phyloP scores from a whole-genome alignment of 805 yeast genomes.

The Pichia membranifaciens region DNA sequence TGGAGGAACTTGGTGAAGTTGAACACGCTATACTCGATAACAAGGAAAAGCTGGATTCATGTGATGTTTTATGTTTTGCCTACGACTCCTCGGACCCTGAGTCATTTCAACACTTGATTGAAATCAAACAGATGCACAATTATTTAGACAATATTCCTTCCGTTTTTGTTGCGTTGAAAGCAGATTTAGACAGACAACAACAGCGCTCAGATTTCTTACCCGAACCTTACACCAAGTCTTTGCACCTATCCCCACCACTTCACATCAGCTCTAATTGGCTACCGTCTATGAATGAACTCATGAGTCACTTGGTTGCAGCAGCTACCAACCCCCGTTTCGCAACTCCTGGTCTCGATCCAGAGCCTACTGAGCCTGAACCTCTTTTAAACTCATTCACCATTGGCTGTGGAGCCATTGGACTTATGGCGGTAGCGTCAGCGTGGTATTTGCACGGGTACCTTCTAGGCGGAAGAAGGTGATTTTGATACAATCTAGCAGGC shows the following conservation, averaged over 20 bases:
- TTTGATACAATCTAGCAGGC: too few species aligned
- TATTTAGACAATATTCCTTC: conserved; percentile 64
- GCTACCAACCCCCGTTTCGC: conserved; percentile 73
- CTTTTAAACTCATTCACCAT: conserved; percentile 46
- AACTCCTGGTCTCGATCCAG: conserved; percentile 74
- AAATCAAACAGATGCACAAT: conserved; percentile 56
- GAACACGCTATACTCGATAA: conserved; percentile 80
- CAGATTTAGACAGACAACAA: conserved; percentile 93
- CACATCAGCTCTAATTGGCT: conserved; percentile 92
- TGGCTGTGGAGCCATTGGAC: conserved; percentile 65
- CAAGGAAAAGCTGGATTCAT: conserved; percentile 60
- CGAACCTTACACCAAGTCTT: conserved; percentile 67
- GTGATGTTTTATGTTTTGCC: conserved; percentile 85
- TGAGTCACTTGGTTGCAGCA: conserved; percentile 82
- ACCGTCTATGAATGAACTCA: conserved; percentile 75
- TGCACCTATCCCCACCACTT: conserved; percentile 71
- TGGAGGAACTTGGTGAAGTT: conserved; percentile 85
- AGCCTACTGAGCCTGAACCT: conserved; percentile 42
- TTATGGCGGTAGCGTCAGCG: conserved; percentile 55
- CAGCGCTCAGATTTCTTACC: conserved; percentile 85
- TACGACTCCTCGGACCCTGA: conserved; percentile 97
- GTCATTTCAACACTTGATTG: conserved; percentile 77
- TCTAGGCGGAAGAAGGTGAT: background rate
- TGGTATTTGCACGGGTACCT: conserved; percentile 56
- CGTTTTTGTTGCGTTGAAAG: conserved; percentile 86